Evolutionary conservation across 2,329 filamentous ascomycete species (phyloP).

Genomic region (Aspergillus eucalypticola): DNA sequence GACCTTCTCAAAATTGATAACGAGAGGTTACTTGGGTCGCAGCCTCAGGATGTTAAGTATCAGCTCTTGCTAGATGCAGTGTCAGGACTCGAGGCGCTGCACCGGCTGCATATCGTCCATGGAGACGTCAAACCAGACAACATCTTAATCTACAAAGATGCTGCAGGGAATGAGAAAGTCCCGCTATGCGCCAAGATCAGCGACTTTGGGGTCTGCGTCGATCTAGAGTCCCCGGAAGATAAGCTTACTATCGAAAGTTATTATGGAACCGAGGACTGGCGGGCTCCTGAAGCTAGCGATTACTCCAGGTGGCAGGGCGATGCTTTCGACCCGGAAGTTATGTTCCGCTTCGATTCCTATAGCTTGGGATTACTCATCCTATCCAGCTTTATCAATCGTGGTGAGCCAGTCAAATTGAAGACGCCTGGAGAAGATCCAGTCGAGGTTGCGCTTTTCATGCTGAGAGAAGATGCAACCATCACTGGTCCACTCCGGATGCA

Average conservation of each 20-base stretch:
- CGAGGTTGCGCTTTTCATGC: slow-evolving; percentile 14
- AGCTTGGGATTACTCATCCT: slow-evolving; percentile 28
- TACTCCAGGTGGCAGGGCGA: slow-evolving; percentile 11
- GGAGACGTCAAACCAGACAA: slow-evolving; percentile 34
- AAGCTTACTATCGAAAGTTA: slow-evolving; percentile 27
- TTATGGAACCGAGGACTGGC: slow-evolving; percentile 27
- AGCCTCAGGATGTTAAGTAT: slow-evolving; percentile 20
- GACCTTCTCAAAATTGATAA: slow-evolving; percentile 23
- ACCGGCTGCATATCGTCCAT: slow-evolving; percentile 28
- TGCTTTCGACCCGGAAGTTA: slow-evolving; percentile 24
- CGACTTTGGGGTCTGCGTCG: slow-evolving; percentile 33
- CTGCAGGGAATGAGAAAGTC: slow-evolving; percentile 18
- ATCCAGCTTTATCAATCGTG: slow-evolving; percentile 25
- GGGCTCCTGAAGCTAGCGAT: slow-evolving; percentile 24
- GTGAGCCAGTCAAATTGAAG: slow-evolving; percentile 15
- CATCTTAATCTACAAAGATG: slow-evolving; percentile 27
- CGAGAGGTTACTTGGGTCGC: slow-evolving; percentile 2
- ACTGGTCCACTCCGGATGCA: slow-evolving; percentile 20
- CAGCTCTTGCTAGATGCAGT: slow-evolving; percentile 27
- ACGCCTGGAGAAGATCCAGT: slow-evolving; percentile 14
- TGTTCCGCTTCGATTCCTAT: slow-evolving; percentile 31
- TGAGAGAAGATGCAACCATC: slow-evolving; percentile 21
- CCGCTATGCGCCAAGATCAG: slow-evolving; percentile 31
- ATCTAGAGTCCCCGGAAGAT: slow-evolving; percentile 24
- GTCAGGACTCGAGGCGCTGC: slow-evolving; percentile 28